Conservation (phyloP, 495 filamentous ascomycete genomes). For the Friedmanniomyces simplex region DNA sequence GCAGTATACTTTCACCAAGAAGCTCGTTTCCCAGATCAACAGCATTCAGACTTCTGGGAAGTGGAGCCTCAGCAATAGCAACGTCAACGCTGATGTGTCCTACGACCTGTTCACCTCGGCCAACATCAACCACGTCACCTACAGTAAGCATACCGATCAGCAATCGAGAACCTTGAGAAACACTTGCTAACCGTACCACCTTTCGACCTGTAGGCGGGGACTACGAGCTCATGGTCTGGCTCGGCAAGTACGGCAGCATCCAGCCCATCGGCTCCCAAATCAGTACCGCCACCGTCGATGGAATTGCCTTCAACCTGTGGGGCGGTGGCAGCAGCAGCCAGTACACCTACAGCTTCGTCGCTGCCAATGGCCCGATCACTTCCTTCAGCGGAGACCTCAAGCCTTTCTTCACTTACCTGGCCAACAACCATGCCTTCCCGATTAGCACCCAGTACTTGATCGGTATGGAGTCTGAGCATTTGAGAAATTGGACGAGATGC, state of each 20-base stretch:
- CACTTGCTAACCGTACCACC: too few species aligned
- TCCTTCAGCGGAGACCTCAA: conserved; percentile 35
- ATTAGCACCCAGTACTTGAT: conserved; percentile 36
- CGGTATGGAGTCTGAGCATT: conserved; percentile 31
- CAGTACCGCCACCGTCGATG: conserved; percentile 28
- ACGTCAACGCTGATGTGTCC: conserved; percentile 37
- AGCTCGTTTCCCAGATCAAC: conserved; percentile 27
- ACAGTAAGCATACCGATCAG: conserved; percentile 38
- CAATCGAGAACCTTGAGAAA: too few species aligned
- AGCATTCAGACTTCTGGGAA: conserved; percentile 33
- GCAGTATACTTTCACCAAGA: conserved; percentile 26
- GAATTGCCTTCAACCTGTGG: conserved; percentile 33
- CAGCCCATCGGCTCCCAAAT: conserved; percentile 35
- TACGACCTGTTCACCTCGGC: conserved; percentile 41
- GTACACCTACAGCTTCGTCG: conserved; percentile 40
- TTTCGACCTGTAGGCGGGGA: neutral
- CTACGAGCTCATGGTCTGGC: conserved; percentile 21
- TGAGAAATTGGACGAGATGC: conserved; percentile 1
- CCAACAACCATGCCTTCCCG: conserved; percentile 31
- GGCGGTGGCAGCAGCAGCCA: conserved; percentile 33
- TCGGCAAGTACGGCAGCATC: conserved; percentile 30
- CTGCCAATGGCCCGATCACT: conserved; percentile 24
- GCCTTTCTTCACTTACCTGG: conserved; percentile 37
- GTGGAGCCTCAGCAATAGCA: conserved; percentile 35
- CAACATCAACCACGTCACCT: conserved; percentile 37